Evolutionary conservation across 2,329 filamentous ascomycete genomes (phyloP).

Genomic region (Elsinoe necatrix): DNA sequence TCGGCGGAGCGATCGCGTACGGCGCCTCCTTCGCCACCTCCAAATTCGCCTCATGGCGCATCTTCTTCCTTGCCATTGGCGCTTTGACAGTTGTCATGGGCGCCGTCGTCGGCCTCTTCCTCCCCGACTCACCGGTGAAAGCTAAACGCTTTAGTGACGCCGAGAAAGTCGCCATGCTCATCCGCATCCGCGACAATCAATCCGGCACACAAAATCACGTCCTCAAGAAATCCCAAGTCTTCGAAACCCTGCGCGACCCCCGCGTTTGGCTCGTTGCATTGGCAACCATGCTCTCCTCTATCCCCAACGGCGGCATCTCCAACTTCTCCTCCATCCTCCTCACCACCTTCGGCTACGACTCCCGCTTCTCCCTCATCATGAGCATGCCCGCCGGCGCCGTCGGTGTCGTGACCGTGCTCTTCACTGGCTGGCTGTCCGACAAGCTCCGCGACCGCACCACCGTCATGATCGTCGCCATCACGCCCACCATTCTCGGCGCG

Average conservation of each 20-base stretch:
- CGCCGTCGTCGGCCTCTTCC: conserved; percentile 24
- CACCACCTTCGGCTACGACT: conserved; percentile 34
- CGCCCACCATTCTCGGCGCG: conserved; percentile 41
- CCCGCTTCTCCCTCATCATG: conserved; percentile 37
- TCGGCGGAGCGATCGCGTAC: conserved; percentile 34
- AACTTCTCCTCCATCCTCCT: conserved; percentile 37
- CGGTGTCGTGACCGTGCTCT: conserved; percentile 35
- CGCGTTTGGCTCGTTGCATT: conserved; percentile 31
- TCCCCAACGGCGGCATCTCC: conserved; percentile 37
- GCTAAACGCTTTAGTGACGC: conserved; percentile 29
- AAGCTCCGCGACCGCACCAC: conserved; percentile 34
- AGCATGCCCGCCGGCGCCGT: conserved; percentile 38
- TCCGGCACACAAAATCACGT: conserved; percentile 18
- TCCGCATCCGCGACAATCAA: conserved; percentile 18
- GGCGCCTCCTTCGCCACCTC: conserved; percentile 30
- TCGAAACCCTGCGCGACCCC: conserved; percentile 18
- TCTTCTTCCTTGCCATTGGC: conserved; percentile 38
- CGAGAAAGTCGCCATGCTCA: conserved; percentile 26
- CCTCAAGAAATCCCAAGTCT: conserved; percentile 19
- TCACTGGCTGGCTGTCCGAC: conserved; percentile 34
- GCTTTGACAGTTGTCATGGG: conserved; percentile 28
- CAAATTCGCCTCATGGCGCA: conserved; percentile 34
- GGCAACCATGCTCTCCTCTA: conserved; percentile 29
- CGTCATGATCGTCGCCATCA: conserved; percentile 36
- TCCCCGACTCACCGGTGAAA: conserved; percentile 32